Conservation (phyloP, 148 eudicot genomes). For the Drosera capensis region DNA sequence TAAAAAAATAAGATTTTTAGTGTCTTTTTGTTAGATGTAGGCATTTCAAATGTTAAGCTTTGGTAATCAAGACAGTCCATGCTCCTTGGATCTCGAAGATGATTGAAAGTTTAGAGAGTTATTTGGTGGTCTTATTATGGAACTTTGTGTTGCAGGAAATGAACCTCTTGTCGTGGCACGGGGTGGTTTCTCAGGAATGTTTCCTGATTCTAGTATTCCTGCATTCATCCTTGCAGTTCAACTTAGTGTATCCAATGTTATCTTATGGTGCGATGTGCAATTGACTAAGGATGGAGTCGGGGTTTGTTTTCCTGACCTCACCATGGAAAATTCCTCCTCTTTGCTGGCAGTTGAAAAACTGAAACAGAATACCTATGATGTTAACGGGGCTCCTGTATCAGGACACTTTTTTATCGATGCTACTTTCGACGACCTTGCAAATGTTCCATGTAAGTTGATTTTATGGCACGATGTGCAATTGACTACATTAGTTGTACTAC, state of each 20-base stretch:
- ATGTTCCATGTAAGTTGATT: slow-evolving; percentile 43
- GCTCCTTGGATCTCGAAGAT: too few relatives aligned
- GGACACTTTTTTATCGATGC: slow-evolving; percentile 75
- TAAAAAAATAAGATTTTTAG: too few relatives aligned
- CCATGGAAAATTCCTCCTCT: slow-evolving; percentile 40
- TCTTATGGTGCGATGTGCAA: slow-evolving; percentile 88
- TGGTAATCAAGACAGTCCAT: too few relatives aligned
- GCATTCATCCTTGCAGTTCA: slow-evolving; percentile 34
- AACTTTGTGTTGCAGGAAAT: slow-evolving; percentile 37
- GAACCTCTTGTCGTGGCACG: slow-evolving; percentile 54
- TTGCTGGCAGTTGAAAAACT: slow-evolving; percentile 5
- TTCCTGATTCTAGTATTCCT: slow-evolving; percentile 42
- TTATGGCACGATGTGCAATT: neutral
- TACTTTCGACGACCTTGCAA: slow-evolving; percentile 32
- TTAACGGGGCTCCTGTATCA: slow-evolving; percentile 33
- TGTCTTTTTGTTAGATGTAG: too few relatives aligned
- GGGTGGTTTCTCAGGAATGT: slow-evolving; percentile 69
- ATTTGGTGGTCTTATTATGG: too few relatives aligned
- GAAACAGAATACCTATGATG: slow-evolving; percentile 24
- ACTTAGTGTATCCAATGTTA: slow-evolving; percentile 24
- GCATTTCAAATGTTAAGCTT: too few relatives aligned
- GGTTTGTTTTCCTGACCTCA: slow-evolving; percentile 61
- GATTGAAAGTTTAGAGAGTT: too few relatives aligned
- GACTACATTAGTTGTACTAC: neutral
- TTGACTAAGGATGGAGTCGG: slow-evolving; percentile 56